Evolutionary conservation across 2,329 filamentous ascomycete species (phyloP).

Genomic region (Alternaria ethzedia): DNA sequence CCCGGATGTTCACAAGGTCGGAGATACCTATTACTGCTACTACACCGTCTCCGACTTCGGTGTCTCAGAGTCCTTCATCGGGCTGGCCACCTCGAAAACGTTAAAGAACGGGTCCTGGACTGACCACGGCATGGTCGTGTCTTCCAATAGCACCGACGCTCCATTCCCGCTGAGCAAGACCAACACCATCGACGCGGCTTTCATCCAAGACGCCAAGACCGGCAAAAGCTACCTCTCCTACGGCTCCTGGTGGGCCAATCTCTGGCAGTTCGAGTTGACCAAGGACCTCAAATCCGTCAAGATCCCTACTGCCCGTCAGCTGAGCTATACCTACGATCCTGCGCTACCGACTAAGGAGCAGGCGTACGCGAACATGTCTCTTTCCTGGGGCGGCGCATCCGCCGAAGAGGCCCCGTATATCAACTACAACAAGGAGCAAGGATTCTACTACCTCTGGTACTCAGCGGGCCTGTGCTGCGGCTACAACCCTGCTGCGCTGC

Average conservation of each 20-base stretch:
- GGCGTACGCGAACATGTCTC: conserved; percentile 20
- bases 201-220: conserved; percentile 42
- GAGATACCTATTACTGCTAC: conserved; percentile 63
- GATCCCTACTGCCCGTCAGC: background rate
- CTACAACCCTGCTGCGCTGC: background rate
- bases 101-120: conserved; percentile 63
- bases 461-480: background rate
- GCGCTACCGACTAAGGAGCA: conserved; percentile 5
- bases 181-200: conserved; percentile 56
- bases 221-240: conserved; percentile 59
- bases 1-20: conserved; percentile 18
- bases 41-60: conserved; percentile 67
- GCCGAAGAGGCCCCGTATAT: background rate
- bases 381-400: background rate
- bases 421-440: conserved; percentile 49
- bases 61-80: conserved; percentile 64
- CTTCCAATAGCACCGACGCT: conserved; percentile 40
- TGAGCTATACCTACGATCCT: conserved; percentile 9
- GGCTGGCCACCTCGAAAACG: conserved; percentile 54
- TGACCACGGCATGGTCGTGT: conserved; percentile 59
- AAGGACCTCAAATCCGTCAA: conserved; percentile 2
- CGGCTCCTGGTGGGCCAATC: conserved; percentile 65
- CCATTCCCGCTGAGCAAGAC: conserved; percentile 1
- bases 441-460: background rate
- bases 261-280: conserved; percentile 4